phyloP scores from a whole-genome alignment of 1,284 basidiomycete genomes.

The Taiwanofungus camphoratus region DNA sequence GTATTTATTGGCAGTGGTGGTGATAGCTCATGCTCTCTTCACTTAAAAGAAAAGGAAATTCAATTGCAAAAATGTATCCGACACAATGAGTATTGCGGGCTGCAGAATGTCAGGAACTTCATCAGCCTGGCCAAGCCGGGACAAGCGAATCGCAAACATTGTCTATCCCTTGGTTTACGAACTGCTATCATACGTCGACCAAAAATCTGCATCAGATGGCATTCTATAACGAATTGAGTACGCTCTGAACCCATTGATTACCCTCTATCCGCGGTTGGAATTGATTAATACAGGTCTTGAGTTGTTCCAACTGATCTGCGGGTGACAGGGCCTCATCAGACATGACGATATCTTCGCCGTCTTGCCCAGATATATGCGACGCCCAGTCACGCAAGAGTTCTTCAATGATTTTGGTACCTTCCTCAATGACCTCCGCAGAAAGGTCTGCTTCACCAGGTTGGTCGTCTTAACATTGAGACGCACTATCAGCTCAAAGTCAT shows the following conservation, averaged over 20 bases:
- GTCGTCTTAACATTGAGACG: slow-evolving; percentile 22
- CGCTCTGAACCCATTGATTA: slow-evolving; percentile 72
- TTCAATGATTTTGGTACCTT: slow-evolving; percentile 79
- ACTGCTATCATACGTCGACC: no score
- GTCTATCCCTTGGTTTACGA: no score
- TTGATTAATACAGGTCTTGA: slow-evolving; percentile 62
- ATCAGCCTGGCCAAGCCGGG: no score
- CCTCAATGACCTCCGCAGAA: slow-evolving; percentile 59
- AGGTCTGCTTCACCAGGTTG: slow-evolving; percentile 39
- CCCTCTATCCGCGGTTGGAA: slow-evolving; percentile 65
- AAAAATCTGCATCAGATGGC: no score
- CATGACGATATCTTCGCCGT: slow-evolving; percentile 57
- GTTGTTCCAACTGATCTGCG: slow-evolving; percentile 59
- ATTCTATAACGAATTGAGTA: slow-evolving; percentile 35
- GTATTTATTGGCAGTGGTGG: no score
- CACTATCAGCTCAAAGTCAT: background rate
- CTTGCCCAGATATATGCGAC: slow-evolving; percentile 28
- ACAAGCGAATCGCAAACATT: no score
- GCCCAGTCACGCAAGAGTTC: slow-evolving; percentile 79
- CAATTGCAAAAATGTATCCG: no score
- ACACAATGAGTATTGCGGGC: no score
- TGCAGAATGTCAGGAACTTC: no score
- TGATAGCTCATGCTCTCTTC: no score
- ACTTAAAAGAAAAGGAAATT: no score
- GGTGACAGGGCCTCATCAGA: slow-evolving; percentile 34